A percentile compares a stretch with the other conserved stretches of the same genome.
These are phyloP conservation scores for Harringtonia lauricola DNA, from an alignment of 2,329 filamentous ascomycete genomes.

Conservation along the genomic window DNA sequence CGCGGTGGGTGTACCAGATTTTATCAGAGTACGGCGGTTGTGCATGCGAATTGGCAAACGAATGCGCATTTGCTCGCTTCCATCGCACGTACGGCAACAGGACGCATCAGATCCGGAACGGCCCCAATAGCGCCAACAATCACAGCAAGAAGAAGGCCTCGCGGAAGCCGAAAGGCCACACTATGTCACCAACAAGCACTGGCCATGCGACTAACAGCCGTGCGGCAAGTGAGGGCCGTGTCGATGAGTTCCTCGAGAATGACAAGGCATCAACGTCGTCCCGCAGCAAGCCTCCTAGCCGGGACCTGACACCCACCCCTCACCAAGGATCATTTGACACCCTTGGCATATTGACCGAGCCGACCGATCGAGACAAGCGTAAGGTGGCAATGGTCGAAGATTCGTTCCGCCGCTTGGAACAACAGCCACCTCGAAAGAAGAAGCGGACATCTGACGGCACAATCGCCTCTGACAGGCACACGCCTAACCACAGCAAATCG, in stretches of 20 bases:
- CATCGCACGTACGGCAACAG: conserved; percentile 44
- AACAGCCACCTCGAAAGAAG: conserved; percentile 47
- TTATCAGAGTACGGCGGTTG: conserved; percentile 72
- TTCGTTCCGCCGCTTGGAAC: conserved; percentile 50
- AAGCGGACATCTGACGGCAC: conserved; percentile 49
- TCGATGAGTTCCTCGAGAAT: conserved; percentile 42
- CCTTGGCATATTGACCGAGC: conserved; percentile 49
- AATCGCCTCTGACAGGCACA: conserved; percentile 6
- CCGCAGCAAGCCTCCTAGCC: conserved; percentile 54
- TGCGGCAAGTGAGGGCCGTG: conserved; percentile 50
- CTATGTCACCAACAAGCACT: conserved; percentile 51
- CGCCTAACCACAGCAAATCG: conserved; percentile 12
- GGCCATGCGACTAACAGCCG: conserved; percentile 52
- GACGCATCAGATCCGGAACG: conserved; percentile 19
- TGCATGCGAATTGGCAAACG: conserved; percentile 55
- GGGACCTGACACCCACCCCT: conserved; percentile 49
- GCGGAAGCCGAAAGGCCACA: conserved; percentile 42
- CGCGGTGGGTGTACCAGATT: conserved; percentile 56
- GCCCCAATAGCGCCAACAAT: background rate
- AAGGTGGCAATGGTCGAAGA: conserved; percentile 58
- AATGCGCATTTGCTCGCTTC: conserved; percentile 54
- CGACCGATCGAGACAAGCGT: conserved; percentile 55
- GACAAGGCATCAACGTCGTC: conserved; percentile 41
- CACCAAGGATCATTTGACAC: conserved; percentile 50
- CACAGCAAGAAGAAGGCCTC: conserved; percentile 33